Base-by-base conservation (phyloP, 768 basidiomycete species). In the Lentinula guzmanii region DNA sequence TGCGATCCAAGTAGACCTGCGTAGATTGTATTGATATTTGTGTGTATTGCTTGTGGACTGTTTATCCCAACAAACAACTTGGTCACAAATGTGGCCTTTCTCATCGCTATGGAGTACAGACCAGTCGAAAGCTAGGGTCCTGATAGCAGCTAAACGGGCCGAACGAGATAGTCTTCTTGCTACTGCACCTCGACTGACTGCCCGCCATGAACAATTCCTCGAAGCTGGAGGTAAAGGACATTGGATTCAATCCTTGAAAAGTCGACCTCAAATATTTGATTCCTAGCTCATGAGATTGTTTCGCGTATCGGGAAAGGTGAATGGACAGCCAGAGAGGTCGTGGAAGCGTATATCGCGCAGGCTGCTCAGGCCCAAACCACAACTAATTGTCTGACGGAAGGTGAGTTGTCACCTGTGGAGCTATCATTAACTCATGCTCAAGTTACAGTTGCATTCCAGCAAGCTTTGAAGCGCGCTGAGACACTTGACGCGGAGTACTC, bases 371-470 rank as follows among this genome's bases (percentile, higher is more conserved):
- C 88, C 3, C 91, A 93, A 11, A 70, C 74, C 39, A 74, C 75
- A 63, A 89, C 86, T 3, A 93, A 93, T 67, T 91, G 89, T 67
- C 65, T 93, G 46, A 94, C 92, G 1, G 91, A 93, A 81, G 84
- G 91, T 89, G 45, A 58, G 76, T 63, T 3, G 24, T 5, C n/a
- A 45, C 43, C 24, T 18, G 39, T 33, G 39, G 1, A 8, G 35
- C 37, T 57, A 62, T 43, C 18, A 9, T 59, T 28, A 7, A 10
- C 1, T 42, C 7, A 16, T 52, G 54, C 21, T 28, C 16, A 46
- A 4, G 21, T 6, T 62, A 31, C 65, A 94, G 92, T 93, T 2
- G 75, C 92, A 67, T 89, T 93, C 67, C 76, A 76, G n/a, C 80
- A 84, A 63, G 92, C 89, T 5, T 77, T 81, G 35, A 70, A 78